Base-by-base conservation (phyloP, 257 asterid species). In the Pogostemon cablin region DNA sequence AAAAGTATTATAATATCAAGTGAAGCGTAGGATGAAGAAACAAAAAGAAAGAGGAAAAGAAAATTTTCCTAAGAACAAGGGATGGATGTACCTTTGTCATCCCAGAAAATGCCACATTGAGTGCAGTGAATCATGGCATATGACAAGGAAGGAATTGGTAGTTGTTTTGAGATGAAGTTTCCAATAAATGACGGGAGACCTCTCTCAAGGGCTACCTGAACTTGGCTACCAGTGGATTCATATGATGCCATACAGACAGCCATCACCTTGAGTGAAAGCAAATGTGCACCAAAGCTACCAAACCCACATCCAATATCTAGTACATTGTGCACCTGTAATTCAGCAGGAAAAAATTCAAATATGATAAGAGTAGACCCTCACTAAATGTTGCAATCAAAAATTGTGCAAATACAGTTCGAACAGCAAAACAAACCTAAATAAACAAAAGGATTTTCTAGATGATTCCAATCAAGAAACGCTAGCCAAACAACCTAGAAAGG, bases 51-150 rank as follows among this genome's bases (percentile, higher is more conserved):
- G 65, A n/a, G 6, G 67, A 39, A 72, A 15, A 52, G 62, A 44
- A 47, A 0, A 72, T 46, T 44, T 57, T 68, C 32, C 71, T 63
- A n/a, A 50, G 73, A 62, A 42, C 12, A 46, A 62, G 37, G 15
- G 61, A 65, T 64, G 38, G 5, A 69, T 69, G 67, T 85, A 95
- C 98, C 98, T 89, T 86, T 91, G 79, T 84, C 87, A 69, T 95
- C 90, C 99, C 99, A 95, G 76, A 80, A 77, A 72, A 95, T 89
- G 71, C 95, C 96, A 81, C 98, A 91, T 52, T 88, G 92, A 73
- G 98, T 88, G 81, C 98, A 95, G 82, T 95, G 99, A 81, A 91
- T 86, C 97, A 95, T 89, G 84, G 84, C 98, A 85, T 86, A 95
- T 25, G 99, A 90, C 41, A 95, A 86, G 73, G 99, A 87, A 44